phyloP scores from a whole-genome alignment of 768 basidiomycete species.

The Tephrocybe rancida region DNA sequence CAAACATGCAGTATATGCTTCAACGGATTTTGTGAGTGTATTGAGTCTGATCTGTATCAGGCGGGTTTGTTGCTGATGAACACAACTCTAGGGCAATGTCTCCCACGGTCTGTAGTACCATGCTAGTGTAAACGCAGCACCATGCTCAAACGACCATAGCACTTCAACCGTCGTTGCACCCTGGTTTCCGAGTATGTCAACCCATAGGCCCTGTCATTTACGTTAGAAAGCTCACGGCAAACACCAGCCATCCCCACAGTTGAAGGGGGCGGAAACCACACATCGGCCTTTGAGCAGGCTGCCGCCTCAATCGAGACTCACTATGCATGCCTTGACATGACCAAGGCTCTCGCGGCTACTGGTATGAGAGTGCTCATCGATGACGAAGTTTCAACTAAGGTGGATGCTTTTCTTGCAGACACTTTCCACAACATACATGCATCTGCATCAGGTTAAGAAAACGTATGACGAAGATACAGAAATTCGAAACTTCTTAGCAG shows the following conservation, averaged over 20 bases:
- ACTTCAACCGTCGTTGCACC: constrained; percentile 72
- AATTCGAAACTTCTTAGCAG: constrained; percentile 23
- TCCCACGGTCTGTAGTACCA: not conserved
- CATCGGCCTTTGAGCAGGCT: constrained; percentile 60
- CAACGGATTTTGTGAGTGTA: constrained; percentile 76
- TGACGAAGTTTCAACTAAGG: constrained; percentile 50
- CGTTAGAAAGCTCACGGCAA: not conserved
- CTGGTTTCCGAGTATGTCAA: constrained; percentile 60
- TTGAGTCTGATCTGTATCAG: not conserved
- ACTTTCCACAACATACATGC: too few species aligned
- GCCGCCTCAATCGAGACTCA: constrained; percentile 65
- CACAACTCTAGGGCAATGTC: constrained; percentile 58
- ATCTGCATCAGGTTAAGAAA: too few species aligned
- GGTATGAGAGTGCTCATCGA: constrained; percentile 71
- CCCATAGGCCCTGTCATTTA: not conserved
- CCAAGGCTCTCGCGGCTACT: constrained; percentile 69
- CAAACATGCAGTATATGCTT: constrained; percentile 40
- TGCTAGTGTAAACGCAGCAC: not conserved
- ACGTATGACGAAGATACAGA: not conserved
- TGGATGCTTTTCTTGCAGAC: not conserved
- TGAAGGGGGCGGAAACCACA: constrained; percentile 76
- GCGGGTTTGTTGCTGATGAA: constrained; percentile 51
- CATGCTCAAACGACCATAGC: constrained; percentile 26
- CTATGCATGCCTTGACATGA: constrained; percentile 62
- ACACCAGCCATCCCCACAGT: constrained; percentile 71